phyloP scores from a whole-genome alignment of 257 asterid species.

The Phtheirospermum japonicum region DNA sequence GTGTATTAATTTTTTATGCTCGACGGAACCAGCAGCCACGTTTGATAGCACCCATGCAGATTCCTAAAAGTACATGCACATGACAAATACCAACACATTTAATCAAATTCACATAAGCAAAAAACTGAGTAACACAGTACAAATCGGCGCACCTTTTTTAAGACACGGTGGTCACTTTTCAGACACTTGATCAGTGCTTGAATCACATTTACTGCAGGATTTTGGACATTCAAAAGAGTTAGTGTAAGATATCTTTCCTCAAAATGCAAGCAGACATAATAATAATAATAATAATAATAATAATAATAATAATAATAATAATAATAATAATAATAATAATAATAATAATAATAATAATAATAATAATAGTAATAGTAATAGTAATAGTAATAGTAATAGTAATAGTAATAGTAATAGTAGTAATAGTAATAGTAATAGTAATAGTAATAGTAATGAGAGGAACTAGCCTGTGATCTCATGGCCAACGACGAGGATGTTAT shows the following conservation, averaged over 20 bases:
- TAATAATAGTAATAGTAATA: too few relatives aligned
- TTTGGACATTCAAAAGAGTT: conserved; percentile 14
- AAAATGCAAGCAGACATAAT: neutral
- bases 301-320: neutral
- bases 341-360: neutral
- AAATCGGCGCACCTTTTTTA: conserved; percentile 59
- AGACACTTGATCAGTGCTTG: conserved; percentile 76
- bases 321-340: neutral
- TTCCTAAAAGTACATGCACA: conserved; percentile 47
- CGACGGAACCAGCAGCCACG: conserved; percentile 82
- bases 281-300: neutral
- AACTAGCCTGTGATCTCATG: conserved; percentile 70
- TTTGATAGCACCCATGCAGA: conserved; percentile 96
- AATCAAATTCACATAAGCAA: conserved; percentile 15
- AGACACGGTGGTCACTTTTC: conserved; percentile 74
- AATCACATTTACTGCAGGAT: conserved; percentile 51
- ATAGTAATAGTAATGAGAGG: neutral
- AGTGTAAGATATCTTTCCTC: conserved; percentile 4
- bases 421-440: neutral
- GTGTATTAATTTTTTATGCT: conserved; percentile 69
- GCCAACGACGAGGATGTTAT: conserved; percentile 56
- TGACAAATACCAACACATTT: neutral
- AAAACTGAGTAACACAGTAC: conserved; percentile 5
- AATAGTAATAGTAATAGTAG: neutral
- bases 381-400: neutral